Conservation (phyloP, 805 yeast genomes). For the Saccharomycopsis fibuligera region DNA sequence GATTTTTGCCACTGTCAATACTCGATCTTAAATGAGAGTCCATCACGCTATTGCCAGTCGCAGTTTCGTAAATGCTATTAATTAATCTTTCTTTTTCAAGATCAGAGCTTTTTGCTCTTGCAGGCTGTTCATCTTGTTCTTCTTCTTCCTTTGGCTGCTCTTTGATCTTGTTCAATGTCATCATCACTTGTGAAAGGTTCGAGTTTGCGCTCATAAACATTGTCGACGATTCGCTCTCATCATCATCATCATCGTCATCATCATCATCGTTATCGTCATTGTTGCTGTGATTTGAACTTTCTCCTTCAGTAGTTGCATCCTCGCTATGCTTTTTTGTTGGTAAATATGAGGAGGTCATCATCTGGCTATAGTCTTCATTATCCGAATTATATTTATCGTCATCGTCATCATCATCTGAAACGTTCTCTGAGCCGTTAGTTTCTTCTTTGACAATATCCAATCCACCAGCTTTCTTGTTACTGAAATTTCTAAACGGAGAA, state of each 20-base stretch:
- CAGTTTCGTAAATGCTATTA: constrained; percentile 19
- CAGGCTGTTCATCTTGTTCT: not conserved
- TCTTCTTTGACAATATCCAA: constrained; percentile 25
- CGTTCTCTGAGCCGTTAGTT: constrained; percentile 12
- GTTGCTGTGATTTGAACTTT: not conserved
- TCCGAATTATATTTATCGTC: constrained; percentile 31
- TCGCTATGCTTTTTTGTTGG: constrained; percentile 2
- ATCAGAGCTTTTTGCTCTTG: not conserved
- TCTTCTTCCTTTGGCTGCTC: constrained; percentile 3
- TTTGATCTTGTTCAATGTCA: constrained; percentile 18
- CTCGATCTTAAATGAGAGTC: not conserved
- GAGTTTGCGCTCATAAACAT: constrained; percentile 22
- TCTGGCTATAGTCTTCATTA: constrained; percentile 19
- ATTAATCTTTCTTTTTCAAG: constrained; percentile 12
- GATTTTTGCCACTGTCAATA: not conserved
- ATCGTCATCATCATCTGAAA: constrained; percentile 23
- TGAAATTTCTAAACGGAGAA: not conserved
- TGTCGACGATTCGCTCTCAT: constrained; percentile 1
- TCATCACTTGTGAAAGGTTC: constrained; percentile 15
- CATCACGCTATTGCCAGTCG: constrained; percentile 11
- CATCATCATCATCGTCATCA: constrained; percentile 2
- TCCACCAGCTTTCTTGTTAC: constrained; percentile 16
- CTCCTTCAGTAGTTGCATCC: not conserved
- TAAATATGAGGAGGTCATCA: constrained; percentile 29
- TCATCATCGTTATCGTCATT: not conserved